These are phyloP conservation scores for Capsicum pubescens DNA, from an alignment of 257 asterid species.

Conservation along the genomic window DNA sequence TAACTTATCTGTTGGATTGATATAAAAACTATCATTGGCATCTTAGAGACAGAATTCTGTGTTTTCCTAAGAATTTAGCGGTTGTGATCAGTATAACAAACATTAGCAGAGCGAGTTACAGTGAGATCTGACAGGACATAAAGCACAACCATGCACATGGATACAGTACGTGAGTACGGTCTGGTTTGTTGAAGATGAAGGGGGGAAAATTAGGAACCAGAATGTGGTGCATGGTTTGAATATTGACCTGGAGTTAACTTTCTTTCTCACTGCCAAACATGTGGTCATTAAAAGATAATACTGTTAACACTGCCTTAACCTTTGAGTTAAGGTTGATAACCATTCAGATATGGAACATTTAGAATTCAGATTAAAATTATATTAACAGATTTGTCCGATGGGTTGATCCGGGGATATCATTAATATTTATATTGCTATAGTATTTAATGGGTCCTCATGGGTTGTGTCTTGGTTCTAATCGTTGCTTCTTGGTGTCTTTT, in stretches of 20 bases:
- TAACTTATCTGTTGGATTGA: background rate
- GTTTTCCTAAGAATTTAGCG: background rate
- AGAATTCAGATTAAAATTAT: background rate
- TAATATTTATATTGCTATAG: background rate
- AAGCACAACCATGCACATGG: conserved; percentile 15
- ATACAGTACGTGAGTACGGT: background rate
- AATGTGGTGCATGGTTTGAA: background rate
- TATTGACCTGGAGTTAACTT: conserved; percentile 6
- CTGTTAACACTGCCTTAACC: background rate
- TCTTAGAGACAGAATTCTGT: background rate
- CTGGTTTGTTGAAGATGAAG: conserved; percentile 14
- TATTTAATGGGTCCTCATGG: background rate
- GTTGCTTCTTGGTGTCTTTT: background rate
- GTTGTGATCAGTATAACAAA: background rate
- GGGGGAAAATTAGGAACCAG: background rate
- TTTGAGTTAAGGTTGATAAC: conserved; percentile 20
- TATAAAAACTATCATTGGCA: background rate
- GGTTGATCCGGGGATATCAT: background rate
- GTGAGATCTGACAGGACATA: background rate
- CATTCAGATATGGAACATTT: background rate
- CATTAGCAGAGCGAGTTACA: background rate
- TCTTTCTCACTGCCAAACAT: background rate
- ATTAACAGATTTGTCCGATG: background rate
- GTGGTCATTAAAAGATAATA: background rate
- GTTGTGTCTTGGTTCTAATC: background rate